Conservation (phyloP, 2,329 filamentous ascomycete species). For the Colletotrichum tabaci region DNA sequence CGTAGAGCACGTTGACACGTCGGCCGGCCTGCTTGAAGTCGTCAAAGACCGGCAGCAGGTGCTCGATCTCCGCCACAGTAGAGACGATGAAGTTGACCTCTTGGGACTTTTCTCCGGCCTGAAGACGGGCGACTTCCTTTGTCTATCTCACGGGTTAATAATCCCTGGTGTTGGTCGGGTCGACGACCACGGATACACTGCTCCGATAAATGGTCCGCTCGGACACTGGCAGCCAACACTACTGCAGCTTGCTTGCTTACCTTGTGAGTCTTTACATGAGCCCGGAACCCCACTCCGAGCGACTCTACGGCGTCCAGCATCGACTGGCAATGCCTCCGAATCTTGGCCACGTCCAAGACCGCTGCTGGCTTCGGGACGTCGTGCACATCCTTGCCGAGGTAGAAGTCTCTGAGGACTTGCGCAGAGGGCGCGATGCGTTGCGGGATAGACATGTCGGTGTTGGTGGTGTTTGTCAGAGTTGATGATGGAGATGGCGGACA, state of each 20-base stretch:
- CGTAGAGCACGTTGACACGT: conserved; percentile 66
- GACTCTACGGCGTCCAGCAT: conserved; percentile 67
- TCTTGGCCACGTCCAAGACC: conserved; percentile 68
- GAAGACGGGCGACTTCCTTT: conserved; percentile 66
- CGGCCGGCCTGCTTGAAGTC: conserved; percentile 38
- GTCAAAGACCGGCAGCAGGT: conserved; percentile 62
- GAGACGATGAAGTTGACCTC: conserved; percentile 71
- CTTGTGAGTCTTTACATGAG: conserved; percentile 79
- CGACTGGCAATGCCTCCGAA: conserved; percentile 68
- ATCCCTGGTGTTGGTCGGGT: too few relatives aligned
- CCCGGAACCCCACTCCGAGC: conserved; percentile 69
- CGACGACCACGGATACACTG: too few relatives aligned
- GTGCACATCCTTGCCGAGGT: conserved; percentile 47
- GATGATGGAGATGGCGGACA: background rate
- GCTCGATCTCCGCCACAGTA: conserved; percentile 72
- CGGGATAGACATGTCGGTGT: conserved; percentile 44
- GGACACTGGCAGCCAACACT: background rate
- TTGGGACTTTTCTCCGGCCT: conserved; percentile 61
- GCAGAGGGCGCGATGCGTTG: conserved; percentile 38
- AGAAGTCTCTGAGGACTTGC: conserved; percentile 45
- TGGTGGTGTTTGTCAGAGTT: background rate
- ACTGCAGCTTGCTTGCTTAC: conserved; percentile 48
- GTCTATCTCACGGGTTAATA: conserved; percentile 58
- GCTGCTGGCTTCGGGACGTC: conserved; percentile 68
- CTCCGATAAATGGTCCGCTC: background rate